Percentiles rank a stretch among this genome's conserved stretches.
Conservation (phyloP, 177 flowering plant genomes). For the Vitis hybrid region DNA sequence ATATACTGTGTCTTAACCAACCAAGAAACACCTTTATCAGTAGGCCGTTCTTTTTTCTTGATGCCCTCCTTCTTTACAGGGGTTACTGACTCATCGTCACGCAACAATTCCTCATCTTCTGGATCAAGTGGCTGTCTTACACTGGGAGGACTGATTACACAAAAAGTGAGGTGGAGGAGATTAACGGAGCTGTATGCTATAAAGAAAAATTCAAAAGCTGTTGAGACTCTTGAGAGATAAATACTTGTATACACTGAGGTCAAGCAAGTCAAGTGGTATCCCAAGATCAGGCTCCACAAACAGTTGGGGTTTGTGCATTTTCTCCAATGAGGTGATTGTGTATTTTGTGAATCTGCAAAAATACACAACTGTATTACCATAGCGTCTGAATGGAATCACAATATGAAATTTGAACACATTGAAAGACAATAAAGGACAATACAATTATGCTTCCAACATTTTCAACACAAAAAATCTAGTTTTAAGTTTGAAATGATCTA, state of each 20-base stretch:
- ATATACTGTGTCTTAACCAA: slow-evolving; percentile 95
- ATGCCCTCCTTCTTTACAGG: slow-evolving; percentile 82
- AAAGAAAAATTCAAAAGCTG: neutral
- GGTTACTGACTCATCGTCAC: slow-evolving; percentile 64
- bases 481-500: too few species aligned
- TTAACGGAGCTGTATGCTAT: neutral
- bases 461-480: too few species aligned
- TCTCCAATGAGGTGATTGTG: slow-evolving; percentile 85
- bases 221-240: slow-evolving; percentile 7
- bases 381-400: neutral
- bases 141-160: slow-evolving; percentile 58
- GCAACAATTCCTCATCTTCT: slow-evolving; percentile 90
- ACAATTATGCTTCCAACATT: too few species aligned
- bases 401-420: neutral
- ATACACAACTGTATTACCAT: too few species aligned
- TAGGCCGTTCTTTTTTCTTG: slow-evolving; percentile 85
- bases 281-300: slow-evolving; percentile 96
- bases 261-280: slow-evolving; percentile 94
- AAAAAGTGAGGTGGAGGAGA: neutral
- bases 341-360: slow-evolving; percentile 77
- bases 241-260: slow-evolving; percentile 96
- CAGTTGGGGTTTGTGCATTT: slow-evolving; percentile 86
- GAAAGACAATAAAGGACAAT: too few species aligned
- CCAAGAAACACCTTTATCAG: slow-evolving; percentile 97
- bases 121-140: slow-evolving; percentile 62